Percentiles rank a stretch among this genome's conserved stretches.
Conservation (phyloP, 2,329 filamentous ascomycete species). For the Neocucurbitaria cava region DNA sequence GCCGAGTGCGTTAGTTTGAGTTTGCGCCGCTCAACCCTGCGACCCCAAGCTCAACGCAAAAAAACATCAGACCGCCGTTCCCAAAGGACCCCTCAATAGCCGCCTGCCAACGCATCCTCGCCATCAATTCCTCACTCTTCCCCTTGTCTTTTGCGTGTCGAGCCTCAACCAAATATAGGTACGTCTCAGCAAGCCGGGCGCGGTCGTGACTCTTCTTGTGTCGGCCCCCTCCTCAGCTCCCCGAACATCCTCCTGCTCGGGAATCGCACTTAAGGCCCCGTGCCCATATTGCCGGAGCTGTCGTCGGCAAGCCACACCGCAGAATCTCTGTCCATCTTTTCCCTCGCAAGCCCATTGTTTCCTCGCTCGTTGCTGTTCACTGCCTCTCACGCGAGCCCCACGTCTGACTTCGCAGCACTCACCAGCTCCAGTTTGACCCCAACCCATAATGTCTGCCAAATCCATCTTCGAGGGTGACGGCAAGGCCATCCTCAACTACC, state of each 20-base stretch:
- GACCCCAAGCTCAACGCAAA: conserved; percentile 41
- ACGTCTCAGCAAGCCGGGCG: conserved; percentile 32
- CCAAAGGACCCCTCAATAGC: conserved; percentile 25
- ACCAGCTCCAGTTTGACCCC: conserved; percentile 30
- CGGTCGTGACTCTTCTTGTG: conserved; percentile 19
- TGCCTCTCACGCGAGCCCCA: conserved; percentile 21
- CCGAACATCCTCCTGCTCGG: conserved; percentile 24
- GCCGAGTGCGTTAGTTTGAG: conserved; percentile 28
- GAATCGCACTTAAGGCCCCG: conserved; percentile 24
- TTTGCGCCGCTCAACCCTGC: conserved; percentile 26
- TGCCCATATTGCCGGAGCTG: conserved; percentile 23
- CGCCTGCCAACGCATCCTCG: conserved; percentile 28
- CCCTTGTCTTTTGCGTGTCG: conserved; percentile 14
- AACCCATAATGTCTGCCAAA: conserved; percentile 84
- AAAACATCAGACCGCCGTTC: conserved; percentile 47
- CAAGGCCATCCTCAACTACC: conserved; percentile 99
- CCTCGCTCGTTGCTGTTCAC: conserved; percentile 18
- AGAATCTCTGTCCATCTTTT: conserved; percentile 16
- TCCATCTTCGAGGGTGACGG: conserved; percentile 98
- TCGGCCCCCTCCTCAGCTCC: conserved; percentile 26
- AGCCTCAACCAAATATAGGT: conserved; percentile 44
- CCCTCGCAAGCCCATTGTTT: conserved; percentile 15
- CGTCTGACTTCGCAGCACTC: conserved; percentile 25
- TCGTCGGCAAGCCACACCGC: conserved; percentile 23
- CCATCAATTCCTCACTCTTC: conserved; percentile 19